These are phyloP conservation scores for Colletotrichum spinosum DNA, from an alignment of 2,329 filamentous ascomycete species.

Conservation along the genomic window DNA sequence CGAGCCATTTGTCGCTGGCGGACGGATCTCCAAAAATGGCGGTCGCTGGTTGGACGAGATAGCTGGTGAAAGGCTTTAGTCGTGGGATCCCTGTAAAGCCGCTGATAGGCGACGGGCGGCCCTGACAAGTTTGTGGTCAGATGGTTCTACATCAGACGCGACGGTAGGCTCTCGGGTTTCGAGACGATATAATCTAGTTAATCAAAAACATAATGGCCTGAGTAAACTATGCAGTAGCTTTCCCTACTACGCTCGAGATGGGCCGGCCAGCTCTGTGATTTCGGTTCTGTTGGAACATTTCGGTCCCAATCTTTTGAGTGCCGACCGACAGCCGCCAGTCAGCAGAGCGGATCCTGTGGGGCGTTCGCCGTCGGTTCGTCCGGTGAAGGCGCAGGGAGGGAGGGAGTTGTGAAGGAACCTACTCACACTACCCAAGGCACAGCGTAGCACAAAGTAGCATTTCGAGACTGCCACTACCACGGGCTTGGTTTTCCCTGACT, in stretches of 20 bases:
- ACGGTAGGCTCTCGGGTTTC: slow-evolving; percentile 21
- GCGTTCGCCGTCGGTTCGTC: slow-evolving; percentile 10
- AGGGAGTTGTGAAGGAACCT: neutral
- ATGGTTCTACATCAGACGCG: slow-evolving; percentile 27
- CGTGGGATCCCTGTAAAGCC: slow-evolving; percentile 34
- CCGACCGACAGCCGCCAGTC: slow-evolving; percentile 17
- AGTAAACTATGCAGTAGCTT: neutral
- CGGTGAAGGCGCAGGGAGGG: neutral
- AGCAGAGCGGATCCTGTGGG: slow-evolving; percentile 18
- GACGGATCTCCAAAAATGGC: slow-evolving; percentile 19
- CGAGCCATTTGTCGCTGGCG: slow-evolving; percentile 22
- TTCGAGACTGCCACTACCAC: neutral
- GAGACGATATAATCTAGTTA: neutral
- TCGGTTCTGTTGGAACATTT: neutral
- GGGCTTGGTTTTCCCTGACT: neutral
- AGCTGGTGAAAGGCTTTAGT: slow-evolving; percentile 6
- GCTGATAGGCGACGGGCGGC: slow-evolving; percentile 34
- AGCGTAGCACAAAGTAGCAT: slow-evolving; percentile 4
- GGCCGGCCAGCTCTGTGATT: neutral
- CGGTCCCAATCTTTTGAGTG: neutral
- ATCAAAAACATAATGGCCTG: neutral
- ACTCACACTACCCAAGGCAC: slow-evolving; percentile 8
- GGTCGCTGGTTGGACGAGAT: slow-evolving; percentile 30
- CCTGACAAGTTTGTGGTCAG: slow-evolving; percentile 23
- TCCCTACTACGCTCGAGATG: neutral